Evolutionary conservation across 2,329 filamentous ascomycete species (phyloP).

Genomic region (Sarocladium kiliense): DNA sequence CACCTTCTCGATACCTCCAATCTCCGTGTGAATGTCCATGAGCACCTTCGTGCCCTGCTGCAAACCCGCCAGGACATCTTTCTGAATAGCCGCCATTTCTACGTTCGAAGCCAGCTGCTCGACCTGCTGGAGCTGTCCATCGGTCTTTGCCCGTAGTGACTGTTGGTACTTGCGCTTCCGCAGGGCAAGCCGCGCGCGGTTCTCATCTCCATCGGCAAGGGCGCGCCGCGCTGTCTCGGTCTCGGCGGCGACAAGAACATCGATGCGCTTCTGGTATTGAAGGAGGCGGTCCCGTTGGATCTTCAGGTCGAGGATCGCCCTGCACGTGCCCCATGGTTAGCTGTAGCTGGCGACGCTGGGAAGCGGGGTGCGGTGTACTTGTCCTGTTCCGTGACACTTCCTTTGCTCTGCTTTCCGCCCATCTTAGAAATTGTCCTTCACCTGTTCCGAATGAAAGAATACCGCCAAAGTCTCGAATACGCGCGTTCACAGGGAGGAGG

Average conservation of each 20-base stretch:
- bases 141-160: slow-evolving; percentile 79
- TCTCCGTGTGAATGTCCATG: slow-evolving; percentile 87
- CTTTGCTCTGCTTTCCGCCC: slow-evolving; percentile 51
- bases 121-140: slow-evolving; percentile 88
- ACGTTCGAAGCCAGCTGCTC: slow-evolving; percentile 84
- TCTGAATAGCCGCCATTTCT: slow-evolving; percentile 95
- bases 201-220: slow-evolving; percentile 73
- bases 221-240: slow-evolving; percentile 81
- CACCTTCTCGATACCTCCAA: slow-evolving; percentile 89
- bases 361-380: slow-evolving; percentile 49
- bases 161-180: slow-evolving; percentile 97
- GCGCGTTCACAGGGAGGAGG: too few relatives aligned
- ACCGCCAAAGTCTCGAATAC: neutral
- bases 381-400: slow-evolving; percentile 69
- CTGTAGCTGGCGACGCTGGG: neutral
- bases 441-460: neutral
- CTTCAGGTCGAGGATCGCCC: slow-evolving; percentile 96
- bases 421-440: slow-evolving; percentile 26
- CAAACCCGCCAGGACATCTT: slow-evolving; percentile 88
- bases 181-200: slow-evolving; percentile 77
- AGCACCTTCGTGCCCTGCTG: slow-evolving; percentile 88
- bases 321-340: slow-evolving; percentile 29
- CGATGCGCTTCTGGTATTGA: slow-evolving; percentile 90
- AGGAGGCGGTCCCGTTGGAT: slow-evolving; percentile 95
- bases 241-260: slow-evolving; percentile 78